phyloP scores from a whole-genome alignment of 106 monocot genomes.

The Dioscorea zingiberensis region DNA sequence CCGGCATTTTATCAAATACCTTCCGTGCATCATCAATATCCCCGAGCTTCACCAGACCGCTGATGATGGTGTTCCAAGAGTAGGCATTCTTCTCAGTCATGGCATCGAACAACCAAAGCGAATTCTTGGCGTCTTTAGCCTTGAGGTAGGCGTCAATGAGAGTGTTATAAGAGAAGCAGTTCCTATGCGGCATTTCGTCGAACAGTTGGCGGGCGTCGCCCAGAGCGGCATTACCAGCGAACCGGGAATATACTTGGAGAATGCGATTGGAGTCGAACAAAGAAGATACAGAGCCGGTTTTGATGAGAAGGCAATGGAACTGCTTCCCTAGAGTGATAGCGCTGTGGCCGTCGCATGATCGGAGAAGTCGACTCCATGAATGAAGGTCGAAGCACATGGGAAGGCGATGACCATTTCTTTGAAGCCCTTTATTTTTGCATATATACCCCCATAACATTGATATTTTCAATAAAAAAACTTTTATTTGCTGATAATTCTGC shows the following conservation, averaged over 20 bases:
- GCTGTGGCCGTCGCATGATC: slow-evolving; percentile 22
- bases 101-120: slow-evolving; percentile 26
- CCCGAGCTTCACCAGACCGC: slow-evolving; percentile 28
- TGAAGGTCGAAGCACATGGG: slow-evolving; percentile 8
- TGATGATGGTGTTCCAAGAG: slow-evolving; percentile 44
- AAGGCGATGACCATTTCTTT: too few relatives aligned
- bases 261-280: slow-evolving; percentile 48
- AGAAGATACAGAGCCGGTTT: slow-evolving; percentile 35
- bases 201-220: slow-evolving; percentile 39
- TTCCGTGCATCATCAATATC: slow-evolving; percentile 24
- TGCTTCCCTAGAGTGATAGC: slow-evolving; percentile 29
- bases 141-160: slow-evolving; percentile 42
- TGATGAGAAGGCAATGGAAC: slow-evolving; percentile 60
- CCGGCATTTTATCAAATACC: slow-evolving; percentile 64
- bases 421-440: too few relatives aligned
- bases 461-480: too few relatives aligned
- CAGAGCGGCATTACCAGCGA: not conserved
- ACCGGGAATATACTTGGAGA: slow-evolving; percentile 55
- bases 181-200: slow-evolving; percentile 50
- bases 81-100: slow-evolving; percentile 48
- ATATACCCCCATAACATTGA: too few relatives aligned
- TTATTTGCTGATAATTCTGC: too few relatives aligned
- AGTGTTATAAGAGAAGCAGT: slow-evolving; percentile 66
- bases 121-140: slow-evolving; percentile 1
- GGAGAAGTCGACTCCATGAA: slow-evolving; percentile 25